A percentile compares a stretch with the other conserved stretches of the same genome.
These are phyloP conservation scores for Herpetospermum pedunculosum DNA, from an alignment of 306 rosid species.

Conservation along the genomic window DNA sequence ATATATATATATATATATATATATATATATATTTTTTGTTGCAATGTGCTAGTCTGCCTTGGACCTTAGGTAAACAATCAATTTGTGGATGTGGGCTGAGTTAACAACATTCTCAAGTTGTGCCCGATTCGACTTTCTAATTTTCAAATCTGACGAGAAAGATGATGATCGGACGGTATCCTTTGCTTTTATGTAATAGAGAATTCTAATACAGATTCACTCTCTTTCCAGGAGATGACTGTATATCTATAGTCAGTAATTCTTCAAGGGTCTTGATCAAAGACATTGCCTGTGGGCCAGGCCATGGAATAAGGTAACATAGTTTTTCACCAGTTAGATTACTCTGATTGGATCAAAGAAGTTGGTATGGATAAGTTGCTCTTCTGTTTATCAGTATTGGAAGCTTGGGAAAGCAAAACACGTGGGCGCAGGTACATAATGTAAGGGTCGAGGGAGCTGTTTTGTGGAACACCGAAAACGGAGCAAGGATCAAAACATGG, in stretches of 20 bases:
- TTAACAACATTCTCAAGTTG: not conserved
- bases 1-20: too few species aligned
- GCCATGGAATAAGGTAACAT: slow-evolving; percentile 89
- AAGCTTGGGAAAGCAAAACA: slow-evolving; percentile 76
- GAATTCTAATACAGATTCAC: slow-evolving; percentile 2
- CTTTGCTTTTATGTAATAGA: not conserved
- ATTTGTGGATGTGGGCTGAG: not conserved
- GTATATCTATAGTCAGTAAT: slow-evolving; percentile 77
- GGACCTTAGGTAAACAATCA: not conserved
- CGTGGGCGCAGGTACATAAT: slow-evolving; percentile 46
- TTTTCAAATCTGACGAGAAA: not conserved
- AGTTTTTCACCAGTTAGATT: not conserved
- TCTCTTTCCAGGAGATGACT: slow-evolving; percentile 62
- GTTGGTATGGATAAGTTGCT: not conserved
- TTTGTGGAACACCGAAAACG: slow-evolving; percentile 58
- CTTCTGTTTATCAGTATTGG: slow-evolving; percentile 53
- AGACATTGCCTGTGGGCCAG: slow-evolving; percentile 75
- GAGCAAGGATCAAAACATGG: slow-evolving; percentile 94
- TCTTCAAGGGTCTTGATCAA: slow-evolving; percentile 52
- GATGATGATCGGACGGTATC: not conserved
- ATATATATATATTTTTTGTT: too few species aligned
- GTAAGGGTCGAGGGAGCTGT: slow-evolving; percentile 55
- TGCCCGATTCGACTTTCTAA: not conserved
- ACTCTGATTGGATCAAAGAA: not conserved
- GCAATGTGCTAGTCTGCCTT: too few species aligned